These are phyloP conservation scores for Leonotis leonurus DNA, from an alignment of 257 asterid species.

Conservation along the genomic window DNA sequence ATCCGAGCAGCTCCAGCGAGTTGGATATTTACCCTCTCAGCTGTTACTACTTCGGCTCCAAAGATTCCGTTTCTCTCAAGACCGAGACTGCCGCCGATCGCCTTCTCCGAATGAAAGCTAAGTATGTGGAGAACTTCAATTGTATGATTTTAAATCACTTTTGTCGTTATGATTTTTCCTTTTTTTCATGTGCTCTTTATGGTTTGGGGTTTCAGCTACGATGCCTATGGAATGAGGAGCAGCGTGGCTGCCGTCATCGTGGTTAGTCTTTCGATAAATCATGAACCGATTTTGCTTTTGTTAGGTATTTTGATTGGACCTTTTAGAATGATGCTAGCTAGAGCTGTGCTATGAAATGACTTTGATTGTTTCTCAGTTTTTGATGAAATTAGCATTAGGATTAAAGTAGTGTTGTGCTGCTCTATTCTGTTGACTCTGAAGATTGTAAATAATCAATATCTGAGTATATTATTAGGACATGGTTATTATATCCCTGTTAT, in stretches of 20 bases:
- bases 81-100: slow-evolving; percentile 63
- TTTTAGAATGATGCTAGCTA: not conserved
- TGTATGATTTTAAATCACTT: not conserved
- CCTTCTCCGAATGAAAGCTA: slow-evolving; percentile 57
- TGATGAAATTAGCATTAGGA: too few species aligned
- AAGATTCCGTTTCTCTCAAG: slow-evolving; percentile 33
- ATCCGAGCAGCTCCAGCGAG: slow-evolving; percentile 10
- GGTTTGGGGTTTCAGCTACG: slow-evolving; percentile 48
- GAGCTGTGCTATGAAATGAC: not conserved
- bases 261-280: slow-evolving; percentile 39
- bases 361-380: not conserved
- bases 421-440: not conserved
- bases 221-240: slow-evolving; percentile 66
- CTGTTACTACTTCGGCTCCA: slow-evolving; percentile 79
- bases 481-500: not conserved
- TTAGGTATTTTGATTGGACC: not conserved
- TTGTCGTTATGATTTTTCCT: not conserved
- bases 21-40: slow-evolving; percentile 71
- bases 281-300: not conserved
- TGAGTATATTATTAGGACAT: not conserved
- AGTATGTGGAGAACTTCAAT: slow-evolving; percentile 27
- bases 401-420: not conserved
- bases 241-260: slow-evolving; percentile 73
- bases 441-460: not conserved
- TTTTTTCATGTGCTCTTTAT: not conserved